Base-by-base conservation (phyloP, 352 stramenopile genomes). In the Phytophthora hybrid region DNA sequence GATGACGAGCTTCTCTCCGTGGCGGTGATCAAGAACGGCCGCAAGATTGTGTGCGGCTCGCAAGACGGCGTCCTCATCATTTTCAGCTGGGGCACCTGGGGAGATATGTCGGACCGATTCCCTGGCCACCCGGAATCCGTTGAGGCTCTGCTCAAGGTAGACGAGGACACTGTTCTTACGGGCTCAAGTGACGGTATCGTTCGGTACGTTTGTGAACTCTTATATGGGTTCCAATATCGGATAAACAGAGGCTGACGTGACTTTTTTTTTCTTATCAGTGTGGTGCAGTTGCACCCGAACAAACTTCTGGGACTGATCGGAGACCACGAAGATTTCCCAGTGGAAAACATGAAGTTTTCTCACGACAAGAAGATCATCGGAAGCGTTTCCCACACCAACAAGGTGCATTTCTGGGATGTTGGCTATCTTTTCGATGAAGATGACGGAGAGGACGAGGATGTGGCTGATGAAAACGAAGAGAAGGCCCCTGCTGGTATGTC, bases 91-190 rank as follows among this genome's bases (percentile, higher is more conserved):
- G 94, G 93, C 26, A 96, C 83, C 16, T 99, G 97, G 97, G 95
- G 94, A 60, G 97, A 99, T 73, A 97, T 98, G 76, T 98, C 90
- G 49, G 97, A 99, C 82, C 91, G 97, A 5, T 99, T 99, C 69
- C 93, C 95, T 1, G 96, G 90, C 5, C 97, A 99, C 81, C 97
- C 97, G 2, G 85, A 98, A 37, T 98, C 90, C 26, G 93, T 99
- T 32, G 97, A 99, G 66, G 85, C 94, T 1, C 71, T 99, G 10
- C 78, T 99, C 1, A 99, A 98, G 76, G 87, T 99, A 56, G 97
- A 99, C 69, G 97, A 99, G 80, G 96, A 99, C 77, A 99, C 97
- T 3, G 70, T 99, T 10, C 83, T 99, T 32, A 99, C 98, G 4
- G 98, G 97, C 41, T 98, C 94, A 18, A 98, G 93, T 59, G 97